These are phyloP conservation scores for Trapa incisa DNA, from an alignment of 345 rosid species.

Conservation along the genomic window DNA sequence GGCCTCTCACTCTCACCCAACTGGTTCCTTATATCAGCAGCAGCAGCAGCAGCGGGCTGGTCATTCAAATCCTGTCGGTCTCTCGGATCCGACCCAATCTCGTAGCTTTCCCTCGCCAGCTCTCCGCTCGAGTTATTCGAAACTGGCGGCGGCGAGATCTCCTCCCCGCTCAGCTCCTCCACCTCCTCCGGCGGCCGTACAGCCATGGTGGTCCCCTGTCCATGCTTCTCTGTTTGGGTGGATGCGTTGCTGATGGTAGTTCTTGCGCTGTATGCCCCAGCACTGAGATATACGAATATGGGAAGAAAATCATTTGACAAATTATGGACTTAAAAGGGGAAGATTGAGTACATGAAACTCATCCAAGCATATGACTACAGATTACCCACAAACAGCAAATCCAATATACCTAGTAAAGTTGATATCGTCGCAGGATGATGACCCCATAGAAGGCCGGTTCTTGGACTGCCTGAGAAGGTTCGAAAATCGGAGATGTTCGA, in stretches of 20 bases:
- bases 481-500: constrained; percentile 18
- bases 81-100: neutral
- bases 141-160: constrained; percentile 15
- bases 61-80: neutral
- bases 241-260: constrained; percentile 21
- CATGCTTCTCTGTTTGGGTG: constrained; percentile 36
- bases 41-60: neutral
- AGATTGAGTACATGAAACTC: too few species aligned
- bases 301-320: too few species aligned
- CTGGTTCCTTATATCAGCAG: constrained; percentile 25
- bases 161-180: constrained; percentile 9
- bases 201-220: neutral
- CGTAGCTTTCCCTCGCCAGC: constrained; percentile 13
- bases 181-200: neutral
- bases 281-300: too few species aligned
- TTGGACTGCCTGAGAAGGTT: constrained; percentile 3
- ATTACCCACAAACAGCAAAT: too few species aligned
- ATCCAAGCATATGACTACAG: too few species aligned
- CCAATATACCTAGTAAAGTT: constrained; percentile 5
- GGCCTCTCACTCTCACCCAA: constrained; percentile 17
- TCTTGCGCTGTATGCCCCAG: constrained; percentile 14
- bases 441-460: constrained; percentile 5
- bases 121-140: constrained; percentile 28
- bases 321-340: too few species aligned
- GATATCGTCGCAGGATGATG: constrained; percentile 3